A percentile compares a stretch with the other conserved stretches of the same genome.
phyloP scores from a whole-genome alignment of 306 rosid genomes.

The Cucumis sativus region DNA sequence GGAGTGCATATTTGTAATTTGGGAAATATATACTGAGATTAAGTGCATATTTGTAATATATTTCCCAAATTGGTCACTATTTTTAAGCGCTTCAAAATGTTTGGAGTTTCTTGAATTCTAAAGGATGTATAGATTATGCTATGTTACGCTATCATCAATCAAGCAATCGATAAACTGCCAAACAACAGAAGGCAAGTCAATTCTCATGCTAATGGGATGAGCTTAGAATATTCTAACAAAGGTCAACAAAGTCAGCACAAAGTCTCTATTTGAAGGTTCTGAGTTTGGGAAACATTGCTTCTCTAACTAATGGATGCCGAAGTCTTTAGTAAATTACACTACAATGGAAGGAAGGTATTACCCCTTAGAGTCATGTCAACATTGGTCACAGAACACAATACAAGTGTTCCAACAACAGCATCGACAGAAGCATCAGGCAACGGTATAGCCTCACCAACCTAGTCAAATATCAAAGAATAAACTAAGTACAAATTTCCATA shows the following conservation, averaged over 20 bases:
- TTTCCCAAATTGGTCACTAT: too few species aligned
- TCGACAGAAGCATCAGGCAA: conserved; percentile 78
- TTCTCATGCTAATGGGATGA: neutral
- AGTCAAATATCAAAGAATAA: conserved; percentile 2
- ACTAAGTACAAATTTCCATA: neutral
- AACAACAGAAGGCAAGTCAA: neutral
- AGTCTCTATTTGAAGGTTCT: neutral
- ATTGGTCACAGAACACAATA: conserved; percentile 80
- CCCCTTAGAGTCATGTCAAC: conserved; percentile 59
- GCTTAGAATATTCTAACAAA: neutral
- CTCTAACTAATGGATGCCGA: neutral
- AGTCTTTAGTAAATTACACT: neutral
- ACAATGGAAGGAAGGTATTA: conserved; percentile 10
- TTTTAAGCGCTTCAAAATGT: too few species aligned
- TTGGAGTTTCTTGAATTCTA: neutral
- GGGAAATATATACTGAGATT: neutral
- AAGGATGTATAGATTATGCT: neutral
- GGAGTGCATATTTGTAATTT: too few species aligned
- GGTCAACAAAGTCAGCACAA: neutral
- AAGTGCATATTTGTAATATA: too few species aligned
- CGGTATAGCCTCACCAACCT: conserved; percentile 89
- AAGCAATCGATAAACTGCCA: neutral
- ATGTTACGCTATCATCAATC: neutral
- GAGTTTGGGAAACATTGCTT: neutral
- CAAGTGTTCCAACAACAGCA: conserved; percentile 91